These are phyloP conservation scores for Vitis amurensis DNA, from an alignment of 164 flowering plant genomes.

Conservation along the genomic window DNA sequence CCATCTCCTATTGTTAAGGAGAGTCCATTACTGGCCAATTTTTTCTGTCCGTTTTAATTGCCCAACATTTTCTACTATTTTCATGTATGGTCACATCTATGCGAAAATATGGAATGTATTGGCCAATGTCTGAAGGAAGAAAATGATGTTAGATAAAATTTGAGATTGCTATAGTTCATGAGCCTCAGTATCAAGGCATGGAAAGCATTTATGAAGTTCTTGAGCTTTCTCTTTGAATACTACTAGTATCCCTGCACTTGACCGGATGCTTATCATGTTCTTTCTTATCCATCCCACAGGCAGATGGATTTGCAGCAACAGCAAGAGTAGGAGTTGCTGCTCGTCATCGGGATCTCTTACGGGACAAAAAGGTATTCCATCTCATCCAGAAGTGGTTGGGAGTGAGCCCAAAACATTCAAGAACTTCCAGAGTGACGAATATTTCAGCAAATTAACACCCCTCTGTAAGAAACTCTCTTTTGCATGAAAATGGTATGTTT, in stretches of 20 bases:
- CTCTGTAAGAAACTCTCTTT: not conserved
- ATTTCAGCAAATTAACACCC: constrained; percentile 8
- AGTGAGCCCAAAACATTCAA: constrained; percentile 24
- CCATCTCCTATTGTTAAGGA: too few species aligned
- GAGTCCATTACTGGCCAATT: too few species aligned
- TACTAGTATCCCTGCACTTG: not conserved
- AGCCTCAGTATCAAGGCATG: too few species aligned
- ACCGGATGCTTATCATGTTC: not conserved
- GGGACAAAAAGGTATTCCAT: constrained; percentile 50
- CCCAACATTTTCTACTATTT: too few species aligned
- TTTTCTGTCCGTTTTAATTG: too few species aligned
- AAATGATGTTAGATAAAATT: too few species aligned
- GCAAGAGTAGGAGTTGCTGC: constrained; percentile 71
- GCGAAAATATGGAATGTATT: too few species aligned
- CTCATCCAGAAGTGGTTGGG: constrained; percentile 73
- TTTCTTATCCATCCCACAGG: constrained; percentile 38
- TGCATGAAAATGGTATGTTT: not conserved
- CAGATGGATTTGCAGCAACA: constrained; percentile 68
- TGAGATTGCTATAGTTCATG: too few species aligned
- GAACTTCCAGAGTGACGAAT: constrained; percentile 45
- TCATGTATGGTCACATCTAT: too few species aligned
- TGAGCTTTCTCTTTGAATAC: too few species aligned
- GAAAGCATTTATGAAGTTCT: too few species aligned
- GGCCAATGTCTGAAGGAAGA: too few species aligned
- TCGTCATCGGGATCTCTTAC: constrained; percentile 62